Evolutionary conservation across 768 basidiomycete genomes (phyloP).

Genomic region (Tricholoma sp.): DNA sequence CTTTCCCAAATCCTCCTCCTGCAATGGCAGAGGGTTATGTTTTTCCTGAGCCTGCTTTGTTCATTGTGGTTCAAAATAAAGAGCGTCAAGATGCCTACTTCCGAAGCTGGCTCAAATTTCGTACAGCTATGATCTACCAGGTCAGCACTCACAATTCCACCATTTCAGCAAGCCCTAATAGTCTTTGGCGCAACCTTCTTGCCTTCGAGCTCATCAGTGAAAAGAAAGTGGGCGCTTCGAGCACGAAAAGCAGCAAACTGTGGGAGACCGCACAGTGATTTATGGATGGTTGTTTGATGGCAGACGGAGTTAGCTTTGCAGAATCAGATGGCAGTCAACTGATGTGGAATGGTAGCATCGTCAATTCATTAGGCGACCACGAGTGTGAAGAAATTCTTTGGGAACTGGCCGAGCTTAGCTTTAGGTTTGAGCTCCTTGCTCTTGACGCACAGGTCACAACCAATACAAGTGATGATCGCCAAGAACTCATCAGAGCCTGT

Average conservation of each 20-base stretch:
- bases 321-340: background rate
- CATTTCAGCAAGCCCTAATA: background rate
- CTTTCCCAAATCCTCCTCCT: background rate
- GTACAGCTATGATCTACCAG: background rate
- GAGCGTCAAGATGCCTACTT: background rate
- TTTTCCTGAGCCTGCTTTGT: background rate
- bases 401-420: background rate
- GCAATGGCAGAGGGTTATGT: background rate
- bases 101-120: background rate
- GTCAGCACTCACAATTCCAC: background rate
- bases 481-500: background rate
- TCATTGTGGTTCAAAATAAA: background rate
- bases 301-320: background rate
- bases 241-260: background rate
- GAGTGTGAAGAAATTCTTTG: background rate
- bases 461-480: no score
- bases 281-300: background rate
- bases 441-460: background rate
- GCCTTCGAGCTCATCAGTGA: background rate
- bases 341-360: background rate
- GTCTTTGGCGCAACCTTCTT: background rate
- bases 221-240: background rate
- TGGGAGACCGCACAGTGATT: background rate
- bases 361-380: background rate
- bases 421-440: background rate